Evolutionary conservation across 768 basidiomycete genomes (phyloP).

Genomic region (Sarcodon sp.): DNA sequence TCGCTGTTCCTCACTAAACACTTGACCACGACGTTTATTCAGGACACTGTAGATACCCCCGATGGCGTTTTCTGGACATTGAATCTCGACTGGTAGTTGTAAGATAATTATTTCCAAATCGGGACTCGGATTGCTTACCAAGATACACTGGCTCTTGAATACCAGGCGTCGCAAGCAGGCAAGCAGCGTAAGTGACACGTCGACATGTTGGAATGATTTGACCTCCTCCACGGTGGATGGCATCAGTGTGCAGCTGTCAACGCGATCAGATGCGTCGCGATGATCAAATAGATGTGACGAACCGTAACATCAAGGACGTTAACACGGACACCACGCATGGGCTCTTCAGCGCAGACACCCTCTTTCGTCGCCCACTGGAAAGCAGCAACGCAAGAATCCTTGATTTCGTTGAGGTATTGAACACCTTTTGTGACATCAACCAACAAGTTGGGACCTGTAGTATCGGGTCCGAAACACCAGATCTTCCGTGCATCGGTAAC

Average conservation of each 20-base stretch:
- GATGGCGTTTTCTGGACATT: slow-evolving; percentile 94
- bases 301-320: slow-evolving; percentile 95
- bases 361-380: slow-evolving; percentile 99
- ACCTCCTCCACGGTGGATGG: slow-evolving; percentile 98
- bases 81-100: slow-evolving; percentile 69
- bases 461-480: slow-evolving; percentile 99
- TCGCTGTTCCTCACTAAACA: slow-evolving; percentile 95
- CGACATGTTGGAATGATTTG: slow-evolving; percentile 96
- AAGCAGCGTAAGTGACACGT: slow-evolving; percentile 93
- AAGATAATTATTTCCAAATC: background rate
- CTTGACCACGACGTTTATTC: slow-evolving; percentile 97
- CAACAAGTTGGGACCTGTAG: slow-evolving; percentile 91
- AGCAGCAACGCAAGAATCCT: slow-evolving; percentile 97
- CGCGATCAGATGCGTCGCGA: slow-evolving; percentile 2
- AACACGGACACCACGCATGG: slow-evolving; percentile 96
- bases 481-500: slow-evolving; percentile 99
- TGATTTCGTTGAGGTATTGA: slow-evolving; percentile 99
- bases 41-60: slow-evolving; percentile 91
- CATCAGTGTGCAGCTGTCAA: slow-evolving; percentile 84
- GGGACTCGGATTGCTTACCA: slow-evolving; percentile 28
- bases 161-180: slow-evolving; percentile 79
- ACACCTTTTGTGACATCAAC: slow-evolving; percentile 99
- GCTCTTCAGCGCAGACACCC: slow-evolving; percentile 93
- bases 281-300: slow-evolving; percentile 14
- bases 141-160: slow-evolving; percentile 97